Evolutionary conservation across 495 filamentous ascomycete species (phyloP).

Genomic region (Penicillium egyptiacum): DNA sequence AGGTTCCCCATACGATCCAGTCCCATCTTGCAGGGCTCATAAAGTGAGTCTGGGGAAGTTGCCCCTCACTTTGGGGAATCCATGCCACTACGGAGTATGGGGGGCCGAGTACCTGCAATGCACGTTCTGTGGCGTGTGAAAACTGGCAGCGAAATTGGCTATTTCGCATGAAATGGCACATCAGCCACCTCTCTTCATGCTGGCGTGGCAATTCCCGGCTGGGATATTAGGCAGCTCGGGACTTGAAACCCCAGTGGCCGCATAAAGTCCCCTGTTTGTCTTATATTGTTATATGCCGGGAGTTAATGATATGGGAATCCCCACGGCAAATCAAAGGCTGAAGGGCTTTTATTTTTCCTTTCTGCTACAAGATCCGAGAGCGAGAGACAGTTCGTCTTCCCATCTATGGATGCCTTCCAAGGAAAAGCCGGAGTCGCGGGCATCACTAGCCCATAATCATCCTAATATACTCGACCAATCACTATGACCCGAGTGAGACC

Average conservation of each 20-base stretch:
- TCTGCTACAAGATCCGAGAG: background rate
- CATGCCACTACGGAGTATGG: background rate
- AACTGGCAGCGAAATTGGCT: slow-evolving; percentile 17
- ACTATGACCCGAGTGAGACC: background rate
- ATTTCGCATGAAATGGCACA: slow-evolving; percentile 9
- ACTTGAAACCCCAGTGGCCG: background rate
- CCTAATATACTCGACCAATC: background rate
- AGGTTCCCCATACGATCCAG: slow-evolving; percentile 18
- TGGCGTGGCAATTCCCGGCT: slow-evolving; percentile 22
- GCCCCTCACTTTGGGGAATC: slow-evolving; percentile 15
- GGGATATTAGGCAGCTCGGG: slow-evolving; percentile 10
- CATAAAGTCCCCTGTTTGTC: slow-evolving; percentile 3
- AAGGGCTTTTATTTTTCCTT: background rate
- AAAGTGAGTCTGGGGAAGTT: slow-evolving; percentile 16
- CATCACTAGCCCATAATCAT: background rate
- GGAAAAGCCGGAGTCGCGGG: background rate
- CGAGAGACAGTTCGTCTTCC: background rate
- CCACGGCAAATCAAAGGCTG: background rate
- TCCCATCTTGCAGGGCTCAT: slow-evolving; percentile 18
- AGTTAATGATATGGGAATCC: slow-evolving; percentile 9
- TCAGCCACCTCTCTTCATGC: slow-evolving; percentile 14
- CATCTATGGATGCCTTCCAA: background rate
- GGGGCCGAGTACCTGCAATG: slow-evolving; percentile 1
- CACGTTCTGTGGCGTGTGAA: slow-evolving; percentile 18
- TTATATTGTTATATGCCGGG: slow-evolving; percentile 17